phyloP scores from a whole-genome alignment of 2,329 filamentous ascomycete species.

The Colletotrichum liaoningense region DNA sequence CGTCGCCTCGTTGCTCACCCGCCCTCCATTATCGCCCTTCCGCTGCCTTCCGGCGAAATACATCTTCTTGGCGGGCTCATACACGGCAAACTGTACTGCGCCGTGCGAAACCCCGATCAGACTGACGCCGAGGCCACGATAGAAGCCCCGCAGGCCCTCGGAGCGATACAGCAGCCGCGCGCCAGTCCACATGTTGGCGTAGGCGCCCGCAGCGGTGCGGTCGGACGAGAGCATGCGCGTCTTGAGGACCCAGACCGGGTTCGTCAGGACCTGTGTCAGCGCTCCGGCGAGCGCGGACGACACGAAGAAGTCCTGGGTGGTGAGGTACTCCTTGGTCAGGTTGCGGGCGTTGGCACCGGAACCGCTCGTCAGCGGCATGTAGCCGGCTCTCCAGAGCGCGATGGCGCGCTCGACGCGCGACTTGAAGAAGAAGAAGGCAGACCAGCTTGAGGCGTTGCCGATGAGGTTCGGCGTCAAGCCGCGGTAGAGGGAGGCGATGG shows the following conservation, averaged over 20 bases:
- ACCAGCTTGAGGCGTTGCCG: slow-evolving; percentile 92
- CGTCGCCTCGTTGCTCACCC: slow-evolving; percentile 79
- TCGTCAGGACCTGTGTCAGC: slow-evolving; percentile 84
- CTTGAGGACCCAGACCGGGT: slow-evolving; percentile 98
- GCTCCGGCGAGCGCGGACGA: slow-evolving; percentile 79
- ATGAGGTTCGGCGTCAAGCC: slow-evolving; percentile 91
- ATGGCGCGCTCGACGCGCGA: slow-evolving; percentile 63
- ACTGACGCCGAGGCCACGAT: slow-evolving; percentile 85
- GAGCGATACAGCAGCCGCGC: slow-evolving; percentile 71
- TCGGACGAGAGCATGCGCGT: slow-evolving; percentile 95
- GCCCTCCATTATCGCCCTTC: slow-evolving; percentile 38
- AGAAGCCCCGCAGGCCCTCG: slow-evolving; percentile 86
- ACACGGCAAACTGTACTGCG: slow-evolving; percentile 95
- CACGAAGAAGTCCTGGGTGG: slow-evolving; percentile 81
- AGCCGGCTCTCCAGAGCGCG: slow-evolving; percentile 45
- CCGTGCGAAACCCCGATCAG: slow-evolving; percentile 91
- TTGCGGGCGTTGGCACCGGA: slow-evolving; percentile 36
- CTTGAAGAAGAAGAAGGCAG: slow-evolving; percentile 88
- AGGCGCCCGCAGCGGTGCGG: slow-evolving; percentile 78
- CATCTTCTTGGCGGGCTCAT: slow-evolving; percentile 75
- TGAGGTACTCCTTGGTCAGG: slow-evolving; percentile 53
- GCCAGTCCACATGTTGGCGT: slow-evolving; percentile 81
- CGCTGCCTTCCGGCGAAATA: slow-evolving; percentile 61
- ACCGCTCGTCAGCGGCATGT: slow-evolving; percentile 15
- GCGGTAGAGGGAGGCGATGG: slow-evolving; percentile 81